A percentile compares a stretch with the other conserved stretches of the same genome.
Conservation (phyloP, 495 filamentous ascomycete genomes). For the Cercophora newfieldiana region DNA sequence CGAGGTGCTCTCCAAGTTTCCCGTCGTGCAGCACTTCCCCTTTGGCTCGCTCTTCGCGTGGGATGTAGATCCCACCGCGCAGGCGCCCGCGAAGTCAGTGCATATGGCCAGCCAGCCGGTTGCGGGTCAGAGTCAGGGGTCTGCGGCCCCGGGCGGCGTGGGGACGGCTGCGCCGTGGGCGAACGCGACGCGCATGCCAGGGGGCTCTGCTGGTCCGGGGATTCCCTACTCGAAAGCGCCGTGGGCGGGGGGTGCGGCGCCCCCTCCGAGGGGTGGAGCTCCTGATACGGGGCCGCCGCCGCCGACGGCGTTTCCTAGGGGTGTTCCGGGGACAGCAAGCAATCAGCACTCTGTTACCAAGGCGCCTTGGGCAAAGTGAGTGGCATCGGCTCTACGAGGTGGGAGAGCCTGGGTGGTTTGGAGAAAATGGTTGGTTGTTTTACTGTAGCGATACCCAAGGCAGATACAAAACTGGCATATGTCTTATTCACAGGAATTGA, state of each 20-base stretch:
- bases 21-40: constrained; percentile 95
- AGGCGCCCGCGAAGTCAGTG: constrained; percentile 44
- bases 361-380: constrained; percentile 29
- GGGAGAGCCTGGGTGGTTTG: background rate
- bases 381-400: too few relatives aligned
- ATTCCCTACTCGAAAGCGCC: constrained; percentile 39
- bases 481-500: too few relatives aligned
- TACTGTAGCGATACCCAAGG: background rate
- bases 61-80: constrained; percentile 69
- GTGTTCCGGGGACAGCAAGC: constrained; percentile 30
- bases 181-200: constrained; percentile 35
- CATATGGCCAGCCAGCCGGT: constrained; percentile 63
- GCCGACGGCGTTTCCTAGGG: constrained; percentile 26
- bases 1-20: constrained; percentile 90
- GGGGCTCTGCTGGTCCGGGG: constrained; percentile 18
- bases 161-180: constrained; percentile 46
- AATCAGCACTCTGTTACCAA: constrained; percentile 37
- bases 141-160: constrained; percentile 11
- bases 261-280: constrained; percentile 23
- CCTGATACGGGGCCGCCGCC: constrained; percentile 26
- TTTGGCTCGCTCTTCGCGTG: constrained; percentile 87
- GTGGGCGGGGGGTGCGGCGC: constrained; percentile 15
- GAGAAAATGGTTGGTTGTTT: background rate
- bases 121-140: too few relatives aligned
- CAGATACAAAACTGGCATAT: background rate